Conservation (phyloP, 495 filamentous ascomycete genomes). For the Neurospora tetrasperma region DNA sequence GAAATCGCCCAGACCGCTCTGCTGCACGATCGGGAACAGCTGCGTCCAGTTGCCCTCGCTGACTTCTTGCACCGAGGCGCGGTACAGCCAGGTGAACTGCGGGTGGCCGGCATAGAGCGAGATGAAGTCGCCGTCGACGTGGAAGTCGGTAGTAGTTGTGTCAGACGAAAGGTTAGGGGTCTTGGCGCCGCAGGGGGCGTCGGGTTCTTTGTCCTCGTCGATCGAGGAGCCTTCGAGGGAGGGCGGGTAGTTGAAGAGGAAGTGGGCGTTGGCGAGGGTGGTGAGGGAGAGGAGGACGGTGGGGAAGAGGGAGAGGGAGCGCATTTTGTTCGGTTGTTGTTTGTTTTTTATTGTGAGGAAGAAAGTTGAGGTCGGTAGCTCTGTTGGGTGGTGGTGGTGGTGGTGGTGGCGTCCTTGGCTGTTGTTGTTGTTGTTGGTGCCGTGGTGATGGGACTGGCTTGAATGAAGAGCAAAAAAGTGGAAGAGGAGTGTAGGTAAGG, state of each 20-base stretch:
- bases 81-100: slow-evolving; percentile 38
- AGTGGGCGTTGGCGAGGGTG: slow-evolving; percentile 33
- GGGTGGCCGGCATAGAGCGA: slow-evolving; percentile 32
- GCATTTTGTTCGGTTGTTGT: slow-evolving; percentile 13
- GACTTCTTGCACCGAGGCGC: slow-evolving; percentile 35
- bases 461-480: not conserved
- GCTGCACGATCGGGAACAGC: slow-evolving; percentile 34
- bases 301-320: slow-evolving; percentile 9
- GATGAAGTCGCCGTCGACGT: slow-evolving; percentile 39
- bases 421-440: too few species aligned
- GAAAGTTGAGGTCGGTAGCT: too few species aligned
- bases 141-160: slow-evolving; percentile 32
- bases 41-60: slow-evolving; percentile 38
- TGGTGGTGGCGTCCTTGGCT: not conserved
- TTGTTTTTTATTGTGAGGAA: too few species aligned
- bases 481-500: not conserved
- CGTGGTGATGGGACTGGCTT: too few species aligned
- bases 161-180: slow-evolving; percentile 20
- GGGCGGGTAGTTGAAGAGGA: slow-evolving; percentile 32
- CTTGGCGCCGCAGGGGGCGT: slow-evolving; percentile 39
- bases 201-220: slow-evolving; percentile 31
- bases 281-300: slow-evolving; percentile 9
- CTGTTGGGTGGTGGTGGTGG: not conserved
- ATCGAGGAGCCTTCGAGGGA: slow-evolving; percentile 30
- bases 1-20: slow-evolving; percentile 35